Evolutionary conservation across 225 moss, liverwort and hornwort genomes (phyloP).

Genomic region (Straminergon stramineum): DNA sequence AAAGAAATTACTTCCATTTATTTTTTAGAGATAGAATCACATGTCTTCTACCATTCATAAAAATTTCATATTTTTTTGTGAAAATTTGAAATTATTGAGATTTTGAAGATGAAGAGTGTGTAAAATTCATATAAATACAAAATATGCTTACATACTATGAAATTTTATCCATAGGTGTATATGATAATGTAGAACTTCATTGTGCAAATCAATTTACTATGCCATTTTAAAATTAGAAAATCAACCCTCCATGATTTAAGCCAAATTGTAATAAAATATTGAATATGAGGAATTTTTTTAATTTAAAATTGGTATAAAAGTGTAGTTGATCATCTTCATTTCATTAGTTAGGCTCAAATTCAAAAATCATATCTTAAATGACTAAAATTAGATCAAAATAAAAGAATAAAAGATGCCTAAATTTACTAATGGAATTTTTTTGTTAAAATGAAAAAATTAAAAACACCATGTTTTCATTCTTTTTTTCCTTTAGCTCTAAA

Average conservation of each 20-base stretch:
- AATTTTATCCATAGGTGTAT: background rate
- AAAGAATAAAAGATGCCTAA: background rate
- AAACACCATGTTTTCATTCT: too few species aligned
- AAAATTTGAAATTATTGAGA: too few species aligned
- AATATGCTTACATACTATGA: background rate
- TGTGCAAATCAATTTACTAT: background rate
- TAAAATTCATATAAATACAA: background rate
- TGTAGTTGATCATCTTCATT: background rate
- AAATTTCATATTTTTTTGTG: too few species aligned
- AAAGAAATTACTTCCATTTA: background rate
- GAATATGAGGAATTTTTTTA: background rate
- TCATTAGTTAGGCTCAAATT: background rate
- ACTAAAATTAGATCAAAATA: background rate
- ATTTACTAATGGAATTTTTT: too few species aligned
- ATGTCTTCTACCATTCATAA: background rate
- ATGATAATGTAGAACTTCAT: background rate
- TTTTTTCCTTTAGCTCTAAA: too few species aligned
- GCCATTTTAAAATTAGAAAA: background rate
- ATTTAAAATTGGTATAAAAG: rapidly evolving
- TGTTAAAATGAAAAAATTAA: too few species aligned
- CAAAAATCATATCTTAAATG: background rate
- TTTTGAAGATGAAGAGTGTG: background rate
- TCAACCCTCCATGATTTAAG: background rate
- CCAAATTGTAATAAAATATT: background rate
- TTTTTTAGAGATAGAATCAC: too few species aligned